These are phyloP conservation scores for Rubia yunnanensis DNA, from an alignment of 257 asterid species.

Conservation along the genomic window DNA sequence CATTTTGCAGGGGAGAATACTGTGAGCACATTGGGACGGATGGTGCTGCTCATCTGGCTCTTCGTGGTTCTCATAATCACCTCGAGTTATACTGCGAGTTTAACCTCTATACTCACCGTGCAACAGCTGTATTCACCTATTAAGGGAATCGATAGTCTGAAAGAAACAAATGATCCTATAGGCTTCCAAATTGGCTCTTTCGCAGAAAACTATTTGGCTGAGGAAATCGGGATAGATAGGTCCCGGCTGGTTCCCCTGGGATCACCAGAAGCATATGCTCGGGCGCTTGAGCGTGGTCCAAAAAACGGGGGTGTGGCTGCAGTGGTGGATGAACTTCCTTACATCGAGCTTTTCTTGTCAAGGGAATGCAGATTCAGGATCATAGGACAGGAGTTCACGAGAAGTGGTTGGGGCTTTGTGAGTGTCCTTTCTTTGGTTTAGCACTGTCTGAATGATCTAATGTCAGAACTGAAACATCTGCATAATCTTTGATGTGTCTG, in stretches of 20 bases:
- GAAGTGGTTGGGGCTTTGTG: slow-evolving; percentile 71
- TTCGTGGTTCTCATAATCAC: slow-evolving; percentile 51
- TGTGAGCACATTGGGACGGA: slow-evolving; percentile 44
- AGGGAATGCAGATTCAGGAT: slow-evolving; percentile 42
- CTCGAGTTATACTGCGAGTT: slow-evolving; percentile 67
- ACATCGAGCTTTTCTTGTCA: slow-evolving; percentile 44
- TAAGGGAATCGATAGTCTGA: slow-evolving; percentile 46
- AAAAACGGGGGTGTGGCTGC: slow-evolving; percentile 58
- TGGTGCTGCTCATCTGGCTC: slow-evolving; percentile 60
- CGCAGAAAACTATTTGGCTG: slow-evolving; percentile 40
- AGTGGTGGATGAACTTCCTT: slow-evolving; percentile 58
- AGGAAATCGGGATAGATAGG: slow-evolving; percentile 40
- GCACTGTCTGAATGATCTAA: not conserved
- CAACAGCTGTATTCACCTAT: slow-evolving; percentile 52
- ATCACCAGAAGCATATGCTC: slow-evolving; percentile 45
- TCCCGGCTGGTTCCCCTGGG: slow-evolving; percentile 51
- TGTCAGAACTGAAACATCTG: not conserved
- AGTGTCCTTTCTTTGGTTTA: slow-evolving; percentile 27
- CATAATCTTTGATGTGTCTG: too few relatives aligned
- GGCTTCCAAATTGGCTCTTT: slow-evolving; percentile 72
- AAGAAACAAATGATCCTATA: slow-evolving; percentile 34
- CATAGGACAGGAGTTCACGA: slow-evolving; percentile 51
- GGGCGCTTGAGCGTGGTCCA: slow-evolving; percentile 42
- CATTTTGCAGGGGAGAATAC: slow-evolving; percentile 42
- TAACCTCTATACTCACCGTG: slow-evolving; percentile 62